Evolutionary conservation across 2,329 filamentous ascomycete genomes (phyloP), one percentile per base, ranked within the genome.

Genomic region (Chrysoporthe deuterocubensis): DNA sequence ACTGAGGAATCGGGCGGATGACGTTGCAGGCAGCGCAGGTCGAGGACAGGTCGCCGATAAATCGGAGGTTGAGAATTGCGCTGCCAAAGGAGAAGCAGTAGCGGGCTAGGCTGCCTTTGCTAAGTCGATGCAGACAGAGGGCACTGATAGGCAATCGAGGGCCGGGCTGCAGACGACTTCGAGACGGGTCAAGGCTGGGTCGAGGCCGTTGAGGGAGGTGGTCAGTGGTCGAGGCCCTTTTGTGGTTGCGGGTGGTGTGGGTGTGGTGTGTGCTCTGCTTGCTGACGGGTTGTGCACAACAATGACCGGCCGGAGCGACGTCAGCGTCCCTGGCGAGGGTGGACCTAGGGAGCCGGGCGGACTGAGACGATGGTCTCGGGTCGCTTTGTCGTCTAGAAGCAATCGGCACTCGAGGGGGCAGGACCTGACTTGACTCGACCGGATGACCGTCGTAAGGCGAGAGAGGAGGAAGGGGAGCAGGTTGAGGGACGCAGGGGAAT

Each of bases 171-270:
- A 65, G 54, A 62, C 46, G 62, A 67, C 56, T 69, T 62, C 61
- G 65, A 69, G 65, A 67, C 66, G 64, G 63, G 66, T 65, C 58
- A 43, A 32, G 58, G 44, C 32, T 46, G 26, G 66, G 66, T 68
- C 66, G 66, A 64, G 48, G 62, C 52, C 65, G 60, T 67, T 57
- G 57, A 69, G 56, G 57, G 50, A 54, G 58, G 59, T 48, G 21
- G 26, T 26, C 26, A 26, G 26, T 54, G 65, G 67, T 52, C 65
- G 65, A 64, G 44, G 64, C 65, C 65, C 57, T 42, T 59, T 5
- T 64, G 62, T 44, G 37, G 50, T 26, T 56, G 62, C 34, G 8
- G 16, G 62, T 46, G 57, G 44, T 61, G 54, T 42, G 63, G 26
- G 26, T 26, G 26, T 26, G 26, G 26, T 26, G 26, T 26, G 21